phyloP scores from a whole-genome alignment of 306 rosid genomes.

The Betula pendula region DNA sequence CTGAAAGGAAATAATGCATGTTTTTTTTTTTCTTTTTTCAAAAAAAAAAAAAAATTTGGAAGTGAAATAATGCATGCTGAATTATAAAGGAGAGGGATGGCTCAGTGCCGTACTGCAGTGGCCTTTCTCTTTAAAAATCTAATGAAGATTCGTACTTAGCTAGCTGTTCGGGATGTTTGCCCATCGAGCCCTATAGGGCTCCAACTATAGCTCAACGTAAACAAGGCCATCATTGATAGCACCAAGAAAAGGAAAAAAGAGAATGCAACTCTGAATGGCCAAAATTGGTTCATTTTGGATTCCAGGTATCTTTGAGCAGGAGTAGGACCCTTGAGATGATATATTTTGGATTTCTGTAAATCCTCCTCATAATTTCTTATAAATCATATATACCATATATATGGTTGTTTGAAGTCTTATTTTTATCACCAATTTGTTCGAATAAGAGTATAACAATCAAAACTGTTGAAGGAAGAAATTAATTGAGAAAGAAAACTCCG shows the following conservation, averaged over 20 bases:
- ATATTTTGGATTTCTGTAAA: background rate
- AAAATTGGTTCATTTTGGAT: background rate
- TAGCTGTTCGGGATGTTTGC: background rate
- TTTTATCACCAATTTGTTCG: too few species aligned
- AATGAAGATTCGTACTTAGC: background rate
- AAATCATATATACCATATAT: too few species aligned
- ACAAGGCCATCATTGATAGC: constrained; percentile 1
- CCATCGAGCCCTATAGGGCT: background rate
- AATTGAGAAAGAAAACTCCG: too few species aligned
- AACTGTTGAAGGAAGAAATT: too few species aligned
- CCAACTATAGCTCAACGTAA: background rate
- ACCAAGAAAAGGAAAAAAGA: background rate
- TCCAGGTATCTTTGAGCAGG: background rate
- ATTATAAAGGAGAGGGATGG: background rate
- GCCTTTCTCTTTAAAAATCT: background rate
- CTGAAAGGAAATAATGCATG: background rate
- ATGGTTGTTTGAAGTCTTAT: too few species aligned
- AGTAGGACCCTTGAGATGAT: background rate
- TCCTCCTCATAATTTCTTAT: too few species aligned
- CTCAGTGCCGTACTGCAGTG: background rate
- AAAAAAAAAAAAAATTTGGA: too few species aligned
- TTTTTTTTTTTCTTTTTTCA: too few species aligned
- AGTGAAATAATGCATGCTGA: background rate
- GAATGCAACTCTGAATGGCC: background rate
- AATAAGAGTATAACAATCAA: too few species aligned